A percentile compares a stretch with the other conserved stretches of the same genome.
phyloP scores from a whole-genome alignment of 2,329 filamentous ascomycete genomes.

The Penicillium sp. region DNA sequence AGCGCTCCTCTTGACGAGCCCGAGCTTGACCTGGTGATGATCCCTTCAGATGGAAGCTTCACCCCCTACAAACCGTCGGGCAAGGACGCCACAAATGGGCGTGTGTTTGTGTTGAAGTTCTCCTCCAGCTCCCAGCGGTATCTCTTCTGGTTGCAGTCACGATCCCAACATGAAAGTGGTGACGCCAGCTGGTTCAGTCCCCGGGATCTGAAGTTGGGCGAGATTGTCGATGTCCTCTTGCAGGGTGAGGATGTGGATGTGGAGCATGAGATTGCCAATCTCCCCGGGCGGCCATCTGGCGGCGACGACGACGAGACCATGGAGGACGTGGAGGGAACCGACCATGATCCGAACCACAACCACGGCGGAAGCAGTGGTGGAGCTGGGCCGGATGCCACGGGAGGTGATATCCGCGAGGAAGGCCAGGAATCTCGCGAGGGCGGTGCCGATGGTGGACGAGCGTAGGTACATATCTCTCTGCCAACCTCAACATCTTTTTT shows the following conservation, averaged over 20 bases:
- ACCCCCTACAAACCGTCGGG: constrained; percentile 71
- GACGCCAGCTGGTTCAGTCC: constrained; percentile 79
- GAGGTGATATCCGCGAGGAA: constrained; percentile 88
- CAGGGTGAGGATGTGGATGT: constrained; percentile 90
- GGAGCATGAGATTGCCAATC: constrained; percentile 67
- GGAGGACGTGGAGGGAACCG: constrained; percentile 70
- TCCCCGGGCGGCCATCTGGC: constrained; percentile 53
- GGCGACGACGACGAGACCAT: constrained; percentile 74
- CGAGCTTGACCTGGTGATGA: constrained; percentile 89
- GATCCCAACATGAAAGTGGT: constrained; percentile 71
- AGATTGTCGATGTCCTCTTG: constrained; percentile 80
- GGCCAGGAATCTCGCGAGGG: constrained; percentile 86
- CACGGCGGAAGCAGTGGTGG: constrained; percentile 70
- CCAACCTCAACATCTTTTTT: constrained; percentile 2
- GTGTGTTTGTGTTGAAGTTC: constrained; percentile 93
- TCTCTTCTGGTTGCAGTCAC: constrained; percentile 96
- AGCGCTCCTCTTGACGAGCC: constrained; percentile 69
- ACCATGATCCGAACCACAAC: constrained; percentile 61
- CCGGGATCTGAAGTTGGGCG: constrained; percentile 81
- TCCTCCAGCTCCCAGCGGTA: constrained; percentile 86
- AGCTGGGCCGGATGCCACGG: constrained; percentile 82
- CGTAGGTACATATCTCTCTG: constrained; percentile 77
- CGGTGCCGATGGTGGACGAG: constrained; percentile 95
- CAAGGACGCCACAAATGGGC: constrained; percentile 75
- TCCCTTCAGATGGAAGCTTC: constrained; percentile 86